Evolutionary conservation across 2,329 filamentous ascomycete species (phyloP).

Genomic region (Aspergillus sp.): DNA sequence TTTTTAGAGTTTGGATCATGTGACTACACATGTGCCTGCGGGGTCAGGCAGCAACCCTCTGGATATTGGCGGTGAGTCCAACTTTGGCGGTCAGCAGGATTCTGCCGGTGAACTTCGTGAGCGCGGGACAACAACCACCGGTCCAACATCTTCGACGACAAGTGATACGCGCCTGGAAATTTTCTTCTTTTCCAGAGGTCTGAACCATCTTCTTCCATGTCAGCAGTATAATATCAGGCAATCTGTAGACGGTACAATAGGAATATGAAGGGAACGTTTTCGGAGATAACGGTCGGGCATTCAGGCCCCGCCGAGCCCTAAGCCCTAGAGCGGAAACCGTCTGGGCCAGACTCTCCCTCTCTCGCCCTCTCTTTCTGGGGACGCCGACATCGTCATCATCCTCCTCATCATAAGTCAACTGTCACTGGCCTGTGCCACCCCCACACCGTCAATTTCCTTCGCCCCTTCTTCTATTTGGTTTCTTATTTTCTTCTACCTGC

Average conservation of each 20-base stretch:
- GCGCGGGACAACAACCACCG: no score
- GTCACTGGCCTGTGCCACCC: neutral
- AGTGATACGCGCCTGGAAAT: no score
- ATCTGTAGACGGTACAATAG: neutral
- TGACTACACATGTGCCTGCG: no score
- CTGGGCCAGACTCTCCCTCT: constrained; percentile 11
- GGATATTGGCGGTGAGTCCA: no score
- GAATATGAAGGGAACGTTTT: neutral
- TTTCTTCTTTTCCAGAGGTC: no score
- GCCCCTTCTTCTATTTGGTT: neutral
- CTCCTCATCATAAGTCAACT: neutral
- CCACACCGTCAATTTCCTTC: neutral
- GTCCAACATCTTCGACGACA: no score
- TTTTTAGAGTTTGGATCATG: no score
- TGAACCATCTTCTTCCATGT: no score
- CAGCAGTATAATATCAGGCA: no score
- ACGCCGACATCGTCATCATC: constrained; percentile 21
- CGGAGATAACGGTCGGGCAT: neutral
- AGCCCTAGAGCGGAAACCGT: constrained; percentile 19
- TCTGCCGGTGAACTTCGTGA: no score
- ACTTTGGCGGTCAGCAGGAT: no score
- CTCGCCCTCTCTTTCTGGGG: constrained; percentile 2
- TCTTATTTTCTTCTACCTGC: neutral
- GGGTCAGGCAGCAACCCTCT: no score
- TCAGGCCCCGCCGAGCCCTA: constrained; percentile 15